Percentiles rank a stretch among this genome's conserved stretches.
Evolutionary conservation across 2,329 filamentous ascomycete species (phyloP).

Genomic region (Stachybotrys chlorohalonatus): DNA sequence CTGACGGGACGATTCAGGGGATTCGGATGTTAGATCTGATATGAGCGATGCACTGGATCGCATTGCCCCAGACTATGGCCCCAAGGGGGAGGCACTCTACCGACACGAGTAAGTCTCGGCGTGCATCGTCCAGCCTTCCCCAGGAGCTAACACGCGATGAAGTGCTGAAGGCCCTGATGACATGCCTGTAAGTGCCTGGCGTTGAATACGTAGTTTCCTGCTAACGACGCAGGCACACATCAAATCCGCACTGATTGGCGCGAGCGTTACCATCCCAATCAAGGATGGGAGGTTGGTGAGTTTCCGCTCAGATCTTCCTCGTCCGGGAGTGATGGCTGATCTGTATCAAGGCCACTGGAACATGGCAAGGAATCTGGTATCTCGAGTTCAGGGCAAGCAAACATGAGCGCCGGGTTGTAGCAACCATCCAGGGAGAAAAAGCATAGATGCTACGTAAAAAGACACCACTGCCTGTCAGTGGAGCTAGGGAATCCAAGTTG

Average conservation of each 20-base stretch:
- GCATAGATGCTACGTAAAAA: slow-evolving; percentile 16
- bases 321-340: slow-evolving; percentile 1
- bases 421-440: slow-evolving; percentile 88
- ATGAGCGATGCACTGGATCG: slow-evolving; percentile 92
- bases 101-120: slow-evolving; percentile 46
- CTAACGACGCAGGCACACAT: slow-evolving; percentile 63
- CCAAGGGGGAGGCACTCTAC: slow-evolving; percentile 66
- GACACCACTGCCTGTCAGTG: neutral
- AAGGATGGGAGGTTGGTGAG: slow-evolving; percentile 67
- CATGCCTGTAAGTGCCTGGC: slow-evolving; percentile 60
- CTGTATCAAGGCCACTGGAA: slow-evolving; percentile 43
- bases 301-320: slow-evolving; percentile 4
- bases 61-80: slow-evolving; percentile 71
- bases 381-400: slow-evolving; percentile 74
- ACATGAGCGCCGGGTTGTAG: slow-evolving; percentile 75
- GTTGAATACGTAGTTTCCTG: neutral
- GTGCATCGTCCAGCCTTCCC: neutral
- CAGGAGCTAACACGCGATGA: slow-evolving; percentile 1
- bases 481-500: neutral
- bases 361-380: slow-evolving; percentile 90
- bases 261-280: slow-evolving; percentile 86
- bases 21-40: slow-evolving; percentile 75
- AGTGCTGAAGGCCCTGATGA: slow-evolving; percentile 83
- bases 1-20: slow-evolving; percentile 29
- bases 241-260: slow-evolving; percentile 82